Base-by-base conservation (phyloP, 1,284 basidiomycete genomes). In the Bjerkandera adusta region DNA sequence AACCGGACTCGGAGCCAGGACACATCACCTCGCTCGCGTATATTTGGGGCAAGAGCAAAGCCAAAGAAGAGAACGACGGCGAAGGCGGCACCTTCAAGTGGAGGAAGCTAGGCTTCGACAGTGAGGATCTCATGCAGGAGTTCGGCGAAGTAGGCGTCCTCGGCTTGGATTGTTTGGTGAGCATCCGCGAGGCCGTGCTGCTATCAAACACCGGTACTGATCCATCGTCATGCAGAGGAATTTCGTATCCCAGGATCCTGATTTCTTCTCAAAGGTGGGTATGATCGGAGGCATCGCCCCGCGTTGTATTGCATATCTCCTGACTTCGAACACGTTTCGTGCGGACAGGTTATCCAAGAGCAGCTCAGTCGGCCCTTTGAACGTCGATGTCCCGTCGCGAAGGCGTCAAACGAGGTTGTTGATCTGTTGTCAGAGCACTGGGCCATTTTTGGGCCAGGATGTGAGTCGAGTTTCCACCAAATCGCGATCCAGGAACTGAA, bases 391-490 rank as follows among this genome's bases (percentile, higher is more conserved):
- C 92, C 92, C 0, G 79, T 97, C 51, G 89, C 88, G 2, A 83
- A 79, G 59, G 92, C 89, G 6, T 94, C 91, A 0, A 89, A 90
- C 52, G 87, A 93, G 59, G 81, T 94, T 13, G 89, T 93, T 16
- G 92, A 92, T 61, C 72, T 94, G 30, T 71, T 95, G 24, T 85
- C 87, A n/a, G 89, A 92, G 48, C 83, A 94, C 61, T 92, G 89
- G 89, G 79, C 77, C 18, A 88, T 89, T 51, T 90, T 85, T 57
- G 85, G 82, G 8, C 84, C 83, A 29, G 85, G 83, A 42, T 89
- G 85, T 89, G 54, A 47, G 80, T 77, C n/a, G n/a, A n/a, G n/a
- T n/a, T n/a, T n/a, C 39, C 30, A 27, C 45, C 29, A n/a, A n/a
- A n/a, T n/a, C n/a, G n/a, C n/a, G n/a, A n/a, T 30, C 21, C 30